Evolutionary conservation across 352 stramenopile species (phyloP).

Genomic region (Phytophthora constricta): DNA sequence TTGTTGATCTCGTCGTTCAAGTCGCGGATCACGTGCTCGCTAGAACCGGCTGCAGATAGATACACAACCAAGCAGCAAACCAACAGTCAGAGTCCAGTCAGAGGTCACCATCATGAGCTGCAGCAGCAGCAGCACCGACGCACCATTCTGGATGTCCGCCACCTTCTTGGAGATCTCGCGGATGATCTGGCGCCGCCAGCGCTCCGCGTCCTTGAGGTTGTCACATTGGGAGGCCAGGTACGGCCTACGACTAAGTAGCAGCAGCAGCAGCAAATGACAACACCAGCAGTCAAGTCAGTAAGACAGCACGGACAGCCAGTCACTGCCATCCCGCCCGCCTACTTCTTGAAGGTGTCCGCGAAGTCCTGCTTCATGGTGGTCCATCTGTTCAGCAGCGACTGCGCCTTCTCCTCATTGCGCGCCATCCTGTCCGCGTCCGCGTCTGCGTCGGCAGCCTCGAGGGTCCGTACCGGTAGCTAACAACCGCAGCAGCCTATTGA

Average conservation of each 20-base stretch:
- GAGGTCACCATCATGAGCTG: not conserved
- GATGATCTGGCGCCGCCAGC: constrained; percentile 94
- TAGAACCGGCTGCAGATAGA: constrained; percentile 72
- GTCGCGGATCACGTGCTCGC: constrained; percentile 96
- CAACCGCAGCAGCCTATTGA: too few relatives aligned
- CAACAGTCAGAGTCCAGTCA: not conserved
- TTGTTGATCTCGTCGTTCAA: constrained; percentile 99
- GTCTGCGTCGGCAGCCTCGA: not conserved
- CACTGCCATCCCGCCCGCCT: constrained; percentile 4
- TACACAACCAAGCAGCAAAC: constrained; percentile 14
- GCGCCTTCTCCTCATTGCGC: constrained; percentile 98
- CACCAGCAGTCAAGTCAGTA: not conserved
- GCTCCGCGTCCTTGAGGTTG: constrained; percentile 93
- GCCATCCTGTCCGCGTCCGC: constrained; percentile 82
- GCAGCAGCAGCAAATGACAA: constrained; percentile 9
- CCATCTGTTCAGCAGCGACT: constrained; percentile 99
- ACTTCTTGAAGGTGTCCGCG: constrained; percentile 85
- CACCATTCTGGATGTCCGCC: constrained; percentile 96
- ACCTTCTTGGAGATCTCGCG: constrained; percentile 96
- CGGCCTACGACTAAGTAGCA: constrained; percentile 76
- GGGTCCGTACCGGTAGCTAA: not conserved
- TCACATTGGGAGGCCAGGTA: constrained; percentile 95
- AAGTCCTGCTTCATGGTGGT: constrained; percentile 96
- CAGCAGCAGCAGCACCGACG: not conserved
- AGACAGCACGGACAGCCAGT: not conserved